Evolutionary conservation across 306 rosid species (phyloP).

Genomic region (Prunus salicina): DNA sequence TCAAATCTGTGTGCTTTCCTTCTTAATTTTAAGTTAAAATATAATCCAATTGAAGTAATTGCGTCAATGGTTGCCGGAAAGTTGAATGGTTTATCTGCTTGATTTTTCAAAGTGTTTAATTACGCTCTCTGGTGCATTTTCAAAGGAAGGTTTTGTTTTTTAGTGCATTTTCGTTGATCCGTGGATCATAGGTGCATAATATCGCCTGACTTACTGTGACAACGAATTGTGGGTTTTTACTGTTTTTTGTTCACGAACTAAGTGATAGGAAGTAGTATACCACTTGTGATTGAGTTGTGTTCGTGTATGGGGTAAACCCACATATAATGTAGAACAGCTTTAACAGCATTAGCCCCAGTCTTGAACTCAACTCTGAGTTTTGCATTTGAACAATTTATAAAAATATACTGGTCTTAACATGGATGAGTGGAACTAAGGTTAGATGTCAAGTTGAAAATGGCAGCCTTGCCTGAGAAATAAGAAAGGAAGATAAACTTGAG

Average conservation of each 20-base stretch:
- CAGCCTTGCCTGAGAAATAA: too few relatives aligned
- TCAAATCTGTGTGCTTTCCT: neutral
- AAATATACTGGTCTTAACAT: neutral
- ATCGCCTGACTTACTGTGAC: neutral
- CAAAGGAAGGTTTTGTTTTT: neutral
- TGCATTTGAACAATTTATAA: neutral
- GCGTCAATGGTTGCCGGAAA: neutral
- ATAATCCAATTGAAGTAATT: neutral
- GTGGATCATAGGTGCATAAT: neutral
- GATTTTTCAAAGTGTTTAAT: neutral
- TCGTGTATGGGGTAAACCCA: neutral
- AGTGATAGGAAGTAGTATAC: neutral
- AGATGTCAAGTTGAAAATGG: neutral
- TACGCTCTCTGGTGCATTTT: neutral
- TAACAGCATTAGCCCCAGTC: neutral
- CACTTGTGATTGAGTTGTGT: neutral
- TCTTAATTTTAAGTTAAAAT: neutral
- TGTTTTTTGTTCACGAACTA: neutral
- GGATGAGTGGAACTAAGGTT: neutral
- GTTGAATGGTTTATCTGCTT: conserved; percentile 2
- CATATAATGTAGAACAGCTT: neutral
- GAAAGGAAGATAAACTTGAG: too few relatives aligned
- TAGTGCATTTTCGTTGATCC: neutral
- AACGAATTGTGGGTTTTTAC: neutral
- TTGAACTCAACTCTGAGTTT: neutral